Percentiles rank a stretch among this genome's conserved stretches.
Evolutionary conservation across 331 rosid species (phyloP).

Genomic region (Malus hybrid): DNA sequence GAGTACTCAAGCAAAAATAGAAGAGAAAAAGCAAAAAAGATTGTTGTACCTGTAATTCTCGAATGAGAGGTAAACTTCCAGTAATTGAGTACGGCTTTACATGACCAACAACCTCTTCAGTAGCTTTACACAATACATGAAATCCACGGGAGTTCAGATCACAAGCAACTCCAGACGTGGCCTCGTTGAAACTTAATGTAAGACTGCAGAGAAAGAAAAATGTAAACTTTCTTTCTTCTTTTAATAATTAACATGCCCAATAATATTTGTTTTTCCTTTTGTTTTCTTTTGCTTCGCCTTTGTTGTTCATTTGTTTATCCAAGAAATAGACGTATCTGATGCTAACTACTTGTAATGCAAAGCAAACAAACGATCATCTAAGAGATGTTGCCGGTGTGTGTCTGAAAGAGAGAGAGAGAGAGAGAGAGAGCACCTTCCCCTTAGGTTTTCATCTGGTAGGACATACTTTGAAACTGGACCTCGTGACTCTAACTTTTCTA

Average conservation of each 20-base stretch:
- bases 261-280: not conserved
- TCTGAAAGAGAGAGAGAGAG: not conserved
- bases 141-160: constrained; percentile 77
- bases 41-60: constrained; percentile 67
- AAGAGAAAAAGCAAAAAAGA: not conserved
- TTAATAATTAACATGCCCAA: not conserved
- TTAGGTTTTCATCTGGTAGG: constrained; percentile 58
- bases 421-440: constrained; percentile 57
- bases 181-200: constrained; percentile 54
- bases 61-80: constrained; percentile 84
- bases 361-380: not conserved
- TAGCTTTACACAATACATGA: constrained; percentile 78
- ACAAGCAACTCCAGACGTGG: constrained; percentile 84
- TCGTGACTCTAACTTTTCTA: constrained; percentile 33
- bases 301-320: too few relatives aligned
- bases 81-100: constrained; percentile 93
- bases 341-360: not conserved
- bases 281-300: not conserved
- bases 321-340: not conserved
- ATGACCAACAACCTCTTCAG: constrained; percentile 82
- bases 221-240: not conserved
- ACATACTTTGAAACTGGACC: constrained; percentile 57
- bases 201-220: constrained; percentile 41
- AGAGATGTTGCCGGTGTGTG: not conserved
- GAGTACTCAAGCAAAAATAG: not conserved